phyloP scores from a whole-genome alignment of 176 grass and related monocot genomes.

The Microstegium vimineum region DNA sequence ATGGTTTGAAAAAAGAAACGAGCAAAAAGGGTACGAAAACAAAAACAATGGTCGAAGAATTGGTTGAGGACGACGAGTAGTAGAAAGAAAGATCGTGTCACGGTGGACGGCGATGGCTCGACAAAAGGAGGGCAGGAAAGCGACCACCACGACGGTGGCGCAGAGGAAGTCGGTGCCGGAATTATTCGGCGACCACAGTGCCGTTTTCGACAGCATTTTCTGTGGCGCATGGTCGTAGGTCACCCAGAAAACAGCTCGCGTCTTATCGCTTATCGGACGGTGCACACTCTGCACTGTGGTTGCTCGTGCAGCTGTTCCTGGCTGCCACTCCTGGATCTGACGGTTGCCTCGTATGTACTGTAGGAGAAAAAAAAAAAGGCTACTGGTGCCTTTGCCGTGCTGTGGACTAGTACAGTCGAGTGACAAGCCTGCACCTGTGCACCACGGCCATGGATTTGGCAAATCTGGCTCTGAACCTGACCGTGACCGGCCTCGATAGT shows the following conservation, averaged over 20 bases:
- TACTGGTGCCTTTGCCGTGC: background rate
- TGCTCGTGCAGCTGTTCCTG: too few species aligned
- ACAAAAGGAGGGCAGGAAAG: background rate
- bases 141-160: background rate
- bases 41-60: too few species aligned
- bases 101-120: background rate
- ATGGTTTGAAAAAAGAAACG: too few species aligned
- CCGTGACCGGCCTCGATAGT: background rate
- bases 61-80: background rate
- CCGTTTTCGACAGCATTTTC: background rate
- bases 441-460: background rate
- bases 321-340: too few species aligned
- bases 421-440: background rate
- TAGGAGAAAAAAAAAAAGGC: background rate
- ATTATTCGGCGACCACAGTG: background rate
- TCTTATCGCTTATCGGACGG: too few species aligned
- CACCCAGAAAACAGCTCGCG: too few species aligned
- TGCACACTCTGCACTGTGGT: too few species aligned
- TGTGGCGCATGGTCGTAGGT: too few species aligned
- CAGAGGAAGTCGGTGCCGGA: constrained; percentile 10
- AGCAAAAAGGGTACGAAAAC: background rate
- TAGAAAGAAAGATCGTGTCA: background rate
- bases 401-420: background rate
- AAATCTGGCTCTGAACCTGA: background rate
- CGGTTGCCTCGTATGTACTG: background rate